Conservation (phyloP, 2,329 filamentous ascomycete genomes). For the Epichloe amarillans region DNA sequence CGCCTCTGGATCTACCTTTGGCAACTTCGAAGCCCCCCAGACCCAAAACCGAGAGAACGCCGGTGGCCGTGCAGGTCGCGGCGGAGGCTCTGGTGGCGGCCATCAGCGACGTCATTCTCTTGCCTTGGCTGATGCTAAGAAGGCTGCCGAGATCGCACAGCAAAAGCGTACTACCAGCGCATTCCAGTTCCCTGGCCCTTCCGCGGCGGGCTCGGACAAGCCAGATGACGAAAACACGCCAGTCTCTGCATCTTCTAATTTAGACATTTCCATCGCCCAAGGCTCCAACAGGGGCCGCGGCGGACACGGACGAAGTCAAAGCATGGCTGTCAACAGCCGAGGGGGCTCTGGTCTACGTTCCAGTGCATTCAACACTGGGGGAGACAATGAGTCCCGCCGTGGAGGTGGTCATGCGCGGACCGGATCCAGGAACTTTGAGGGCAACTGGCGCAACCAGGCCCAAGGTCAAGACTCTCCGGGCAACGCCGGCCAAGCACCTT, state of each 20-base stretch:
- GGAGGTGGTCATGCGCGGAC: slow-evolving; percentile 71
- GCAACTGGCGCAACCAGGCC: slow-evolving; percentile 85
- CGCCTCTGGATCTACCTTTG: slow-evolving; percentile 64
- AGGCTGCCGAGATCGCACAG: slow-evolving; percentile 90
- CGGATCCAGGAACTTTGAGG: slow-evolving; percentile 86
- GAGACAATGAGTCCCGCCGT: slow-evolving; percentile 52
- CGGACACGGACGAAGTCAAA: slow-evolving; percentile 69
- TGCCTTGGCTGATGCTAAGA: slow-evolving; percentile 89
- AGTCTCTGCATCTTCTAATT: slow-evolving; percentile 14
- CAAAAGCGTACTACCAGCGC: slow-evolving; percentile 89
- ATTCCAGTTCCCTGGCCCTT: slow-evolving; percentile 85
- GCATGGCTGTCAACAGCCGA: slow-evolving; percentile 67
- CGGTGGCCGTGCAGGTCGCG: slow-evolving; percentile 53
- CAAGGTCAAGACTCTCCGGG: slow-evolving; percentile 46
- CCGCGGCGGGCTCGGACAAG: slow-evolving; percentile 49
- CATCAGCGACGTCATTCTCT: slow-evolving; percentile 92
- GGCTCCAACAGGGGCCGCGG: slow-evolving; percentile 39
- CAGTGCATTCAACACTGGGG: slow-evolving; percentile 40
- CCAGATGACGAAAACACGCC: slow-evolving; percentile 35
- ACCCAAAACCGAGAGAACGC: slow-evolving; percentile 22
- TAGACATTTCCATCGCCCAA: slow-evolving; percentile 24
- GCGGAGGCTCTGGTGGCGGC: slow-evolving; percentile 51
- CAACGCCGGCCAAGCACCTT: slow-evolving; percentile 42
- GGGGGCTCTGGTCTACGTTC: slow-evolving; percentile 61
- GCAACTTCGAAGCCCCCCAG: slow-evolving; percentile 56